Evolutionary conservation across 495 filamentous ascomycete species (phyloP).

Genomic region (Parathielavia hyrcaniae): DNA sequence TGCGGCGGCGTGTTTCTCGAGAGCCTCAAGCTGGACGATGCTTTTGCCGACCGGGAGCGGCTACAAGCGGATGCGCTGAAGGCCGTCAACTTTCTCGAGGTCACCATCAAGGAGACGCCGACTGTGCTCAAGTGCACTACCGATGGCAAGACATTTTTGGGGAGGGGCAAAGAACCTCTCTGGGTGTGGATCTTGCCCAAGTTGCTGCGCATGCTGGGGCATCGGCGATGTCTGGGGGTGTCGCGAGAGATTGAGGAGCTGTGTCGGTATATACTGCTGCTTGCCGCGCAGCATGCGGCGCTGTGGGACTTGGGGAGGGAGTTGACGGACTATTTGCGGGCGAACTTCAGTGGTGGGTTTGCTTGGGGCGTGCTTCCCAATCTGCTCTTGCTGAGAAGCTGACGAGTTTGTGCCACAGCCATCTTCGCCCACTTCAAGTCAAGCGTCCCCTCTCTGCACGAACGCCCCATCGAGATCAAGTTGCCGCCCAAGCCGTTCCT

Average conservation of each 20-base stretch:
- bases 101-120: constrained; percentile 68
- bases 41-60: constrained; percentile 48
- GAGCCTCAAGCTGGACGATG: constrained; percentile 52
- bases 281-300: constrained; percentile 31
- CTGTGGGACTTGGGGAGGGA: constrained; percentile 44
- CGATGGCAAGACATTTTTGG: constrained; percentile 34
- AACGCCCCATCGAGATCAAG: constrained; percentile 12
- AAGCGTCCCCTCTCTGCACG: neutral
- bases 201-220: constrained; percentile 52
- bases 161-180: constrained; percentile 55
- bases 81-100: constrained; percentile 56
- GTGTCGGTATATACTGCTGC: constrained; percentile 41
- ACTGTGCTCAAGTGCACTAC: constrained; percentile 53
- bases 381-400: neutral
- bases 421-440: constrained; percentile 21
- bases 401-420: constrained; percentile 9
- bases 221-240: constrained; percentile 37
- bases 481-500: constrained; percentile 25
- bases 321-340: constrained; percentile 41
- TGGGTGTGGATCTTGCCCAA: constrained; percentile 74
- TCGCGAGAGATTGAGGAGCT: constrained; percentile 46
- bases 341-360: constrained; percentile 36
- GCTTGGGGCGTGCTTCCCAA: neutral
- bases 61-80: constrained; percentile 61
- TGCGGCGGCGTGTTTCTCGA: constrained; percentile 76